Conservation (phyloP, 768 basidiomycete species). For the Botryobasidium botryosum region DNA sequence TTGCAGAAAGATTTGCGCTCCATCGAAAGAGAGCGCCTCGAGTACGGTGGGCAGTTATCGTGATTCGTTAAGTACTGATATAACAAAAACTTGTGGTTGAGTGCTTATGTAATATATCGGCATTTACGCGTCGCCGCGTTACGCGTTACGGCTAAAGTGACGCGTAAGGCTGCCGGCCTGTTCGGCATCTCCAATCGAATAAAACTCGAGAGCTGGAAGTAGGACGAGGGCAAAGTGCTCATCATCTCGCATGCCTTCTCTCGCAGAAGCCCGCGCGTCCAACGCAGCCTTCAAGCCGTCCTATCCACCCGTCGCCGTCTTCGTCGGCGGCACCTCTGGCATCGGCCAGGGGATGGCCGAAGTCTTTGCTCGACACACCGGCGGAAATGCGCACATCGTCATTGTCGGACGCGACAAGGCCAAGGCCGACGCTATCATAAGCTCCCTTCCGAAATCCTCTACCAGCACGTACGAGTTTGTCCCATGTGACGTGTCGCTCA, state of each 20-base stretch:
- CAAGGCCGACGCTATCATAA: constrained; percentile 11
- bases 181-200: too few relatives aligned
- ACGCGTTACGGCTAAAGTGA: too few relatives aligned
- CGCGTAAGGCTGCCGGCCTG: too few relatives aligned
- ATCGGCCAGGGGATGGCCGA: constrained; percentile 10
- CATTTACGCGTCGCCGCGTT: too few relatives aligned
- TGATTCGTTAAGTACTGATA: too few relatives aligned
- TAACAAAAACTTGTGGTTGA: too few relatives aligned
- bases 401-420: constrained; percentile 12
- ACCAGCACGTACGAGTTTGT: constrained; percentile 19
- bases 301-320: constrained; percentile 10
- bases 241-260: constrained; percentile 5
- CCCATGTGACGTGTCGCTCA: constrained; percentile 15
- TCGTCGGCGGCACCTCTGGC: constrained; percentile 12
- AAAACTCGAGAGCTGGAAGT: too few relatives aligned
- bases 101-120: too few relatives aligned
- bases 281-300: constrained; percentile 5
- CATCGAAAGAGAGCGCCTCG: too few relatives aligned
- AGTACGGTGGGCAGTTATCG: too few relatives aligned
- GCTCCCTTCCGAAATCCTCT: constrained; percentile 8
- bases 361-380: constrained; percentile 9
- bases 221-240: too few relatives aligned
- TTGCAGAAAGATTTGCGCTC: too few relatives aligned
- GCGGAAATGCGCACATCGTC: constrained; percentile 12
- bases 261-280: constrained; percentile 2